phyloP scores from a whole-genome alignment of 768 basidiomycete species.

The Aureoboletus auriporus region DNA sequence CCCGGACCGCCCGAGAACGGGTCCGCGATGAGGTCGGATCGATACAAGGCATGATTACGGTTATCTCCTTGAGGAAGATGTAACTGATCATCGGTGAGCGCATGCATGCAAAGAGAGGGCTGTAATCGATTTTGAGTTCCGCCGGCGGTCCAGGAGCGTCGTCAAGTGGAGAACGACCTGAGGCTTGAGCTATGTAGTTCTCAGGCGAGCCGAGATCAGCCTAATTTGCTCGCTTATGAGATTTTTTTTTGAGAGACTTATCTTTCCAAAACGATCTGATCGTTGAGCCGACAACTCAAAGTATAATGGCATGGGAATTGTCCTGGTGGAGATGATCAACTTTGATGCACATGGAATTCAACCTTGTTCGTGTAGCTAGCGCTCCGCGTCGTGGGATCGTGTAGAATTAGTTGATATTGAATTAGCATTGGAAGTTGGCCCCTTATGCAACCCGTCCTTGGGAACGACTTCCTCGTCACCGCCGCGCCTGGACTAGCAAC shows the following conservation, averaged over 20 bases:
- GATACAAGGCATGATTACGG: conserved; percentile 8
- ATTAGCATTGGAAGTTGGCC: conserved; percentile 1
- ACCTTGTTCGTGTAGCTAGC: conserved; percentile 1
- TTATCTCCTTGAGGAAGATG: conserved; percentile 8
- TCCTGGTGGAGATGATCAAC: background rate
- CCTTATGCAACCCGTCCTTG: conserved; percentile 12
- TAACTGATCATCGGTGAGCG: conserved; percentile 9
- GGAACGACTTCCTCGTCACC: conserved; percentile 10
- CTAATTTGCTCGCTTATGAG: too few species aligned
- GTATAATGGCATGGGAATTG: background rate
- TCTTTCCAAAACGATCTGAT: too few species aligned
- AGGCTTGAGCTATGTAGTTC: too few species aligned
- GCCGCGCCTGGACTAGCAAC: conserved; percentile 29
- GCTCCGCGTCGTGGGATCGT: conserved; percentile 20
- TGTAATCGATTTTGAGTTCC: background rate
- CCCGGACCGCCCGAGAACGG: conserved; percentile 1
- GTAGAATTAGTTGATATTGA: background rate
- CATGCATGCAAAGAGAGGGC: too few species aligned
- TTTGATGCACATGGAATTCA: background rate
- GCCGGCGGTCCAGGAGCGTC: background rate
- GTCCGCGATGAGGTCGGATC: conserved; percentile 21
- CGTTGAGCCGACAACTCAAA: background rate
- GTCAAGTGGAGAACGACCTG: background rate
- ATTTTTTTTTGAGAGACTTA: too few species aligned
- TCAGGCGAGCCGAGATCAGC: too few species aligned